Conservation (phyloP, 768 basidiomycete species). For the Boletus pseudo-olivaceus region DNA sequence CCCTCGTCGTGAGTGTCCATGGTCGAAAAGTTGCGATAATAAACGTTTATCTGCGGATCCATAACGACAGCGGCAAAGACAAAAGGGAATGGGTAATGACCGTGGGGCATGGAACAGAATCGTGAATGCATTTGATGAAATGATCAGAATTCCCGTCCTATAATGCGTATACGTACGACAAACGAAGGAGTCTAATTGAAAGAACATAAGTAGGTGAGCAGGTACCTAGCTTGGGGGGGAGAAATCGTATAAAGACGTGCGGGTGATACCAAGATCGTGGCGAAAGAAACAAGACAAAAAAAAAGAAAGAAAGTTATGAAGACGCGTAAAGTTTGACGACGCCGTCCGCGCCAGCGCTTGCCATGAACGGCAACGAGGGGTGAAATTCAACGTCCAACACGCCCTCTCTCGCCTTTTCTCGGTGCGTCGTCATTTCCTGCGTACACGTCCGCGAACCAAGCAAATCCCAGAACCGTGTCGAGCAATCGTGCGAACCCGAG, state of each 20-base stretch:
- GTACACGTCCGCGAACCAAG: conserved; percentile 75
- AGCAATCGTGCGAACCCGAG: conserved; percentile 91
- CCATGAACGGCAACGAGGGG: conserved; percentile 79
- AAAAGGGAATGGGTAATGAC: neutral
- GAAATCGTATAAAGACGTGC: conserved; percentile 2
- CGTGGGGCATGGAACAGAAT: neutral
- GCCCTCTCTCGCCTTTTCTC: conserved; percentile 87
- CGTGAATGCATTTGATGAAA: conserved; percentile 10
- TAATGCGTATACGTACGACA: conserved; percentile 22
- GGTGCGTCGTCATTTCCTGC: conserved; percentile 87
- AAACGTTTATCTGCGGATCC: neutral
- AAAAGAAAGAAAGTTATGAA: conserved; percentile 49
- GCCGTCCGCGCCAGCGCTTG: conserved; percentile 94
- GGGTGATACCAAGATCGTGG: neutral
- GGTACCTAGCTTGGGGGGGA: neutral
- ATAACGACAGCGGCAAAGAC: neutral
- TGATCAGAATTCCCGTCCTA: conserved; percentile 27
- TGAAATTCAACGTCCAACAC: conserved; percentile 87
- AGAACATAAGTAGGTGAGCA: conserved; percentile 10
- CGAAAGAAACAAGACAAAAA: neutral
- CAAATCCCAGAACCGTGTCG: conserved; percentile 92
- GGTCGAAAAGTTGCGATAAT: neutral
- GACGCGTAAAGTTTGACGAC: conserved; percentile 89
- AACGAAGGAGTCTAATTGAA: conserved; percentile 12
- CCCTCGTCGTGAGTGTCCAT: no score